phyloP scores from a whole-genome alignment of 2,329 filamentous ascomycete species.

The Talaromyces sp. region DNA sequence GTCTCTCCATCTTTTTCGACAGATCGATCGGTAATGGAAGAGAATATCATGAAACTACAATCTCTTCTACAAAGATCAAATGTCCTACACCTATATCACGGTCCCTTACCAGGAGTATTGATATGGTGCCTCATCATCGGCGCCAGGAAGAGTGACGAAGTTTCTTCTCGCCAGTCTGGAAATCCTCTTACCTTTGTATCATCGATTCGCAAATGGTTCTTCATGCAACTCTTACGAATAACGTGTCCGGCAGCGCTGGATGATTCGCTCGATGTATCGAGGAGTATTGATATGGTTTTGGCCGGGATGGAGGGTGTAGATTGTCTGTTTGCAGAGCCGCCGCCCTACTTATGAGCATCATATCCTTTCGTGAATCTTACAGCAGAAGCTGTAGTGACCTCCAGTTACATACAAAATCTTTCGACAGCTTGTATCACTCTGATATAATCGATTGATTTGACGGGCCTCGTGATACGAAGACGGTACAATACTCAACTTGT shows the following conservation, averaged over 20 bases:
- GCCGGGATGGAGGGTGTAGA: conserved; percentile 18
- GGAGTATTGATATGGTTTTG: conserved; percentile 19
- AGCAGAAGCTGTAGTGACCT: no score
- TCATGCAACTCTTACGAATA: conserved; percentile 23
- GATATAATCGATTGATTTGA: background rate
- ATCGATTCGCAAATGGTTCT: conserved; percentile 21
- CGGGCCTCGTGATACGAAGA: no score
- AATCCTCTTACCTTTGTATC: background rate
- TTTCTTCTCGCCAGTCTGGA: background rate
- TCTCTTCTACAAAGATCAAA: conserved; percentile 20
- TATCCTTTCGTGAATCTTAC: no score
- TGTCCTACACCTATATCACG: conserved; percentile 19
- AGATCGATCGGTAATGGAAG: background rate
- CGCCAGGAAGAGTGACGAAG: conserved; percentile 17
- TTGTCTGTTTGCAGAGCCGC: background rate
- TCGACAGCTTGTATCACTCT: background rate
- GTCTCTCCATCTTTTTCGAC: background rate
- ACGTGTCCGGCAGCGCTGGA: conserved; percentile 21
- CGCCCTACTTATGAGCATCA: no score
- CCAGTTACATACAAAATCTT: no score
- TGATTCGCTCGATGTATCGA: conserved; percentile 14
- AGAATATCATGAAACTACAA: conserved; percentile 12
- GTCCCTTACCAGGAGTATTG: conserved; percentile 21
- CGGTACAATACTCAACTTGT: background rate
- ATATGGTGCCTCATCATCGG: conserved; percentile 24